Percentiles rank a stretch among this genome's conserved stretches.
Conservation (phyloP, 2,329 filamentous ascomycete genomes). For the Ophiocordyceps camponoti-floridani region DNA sequence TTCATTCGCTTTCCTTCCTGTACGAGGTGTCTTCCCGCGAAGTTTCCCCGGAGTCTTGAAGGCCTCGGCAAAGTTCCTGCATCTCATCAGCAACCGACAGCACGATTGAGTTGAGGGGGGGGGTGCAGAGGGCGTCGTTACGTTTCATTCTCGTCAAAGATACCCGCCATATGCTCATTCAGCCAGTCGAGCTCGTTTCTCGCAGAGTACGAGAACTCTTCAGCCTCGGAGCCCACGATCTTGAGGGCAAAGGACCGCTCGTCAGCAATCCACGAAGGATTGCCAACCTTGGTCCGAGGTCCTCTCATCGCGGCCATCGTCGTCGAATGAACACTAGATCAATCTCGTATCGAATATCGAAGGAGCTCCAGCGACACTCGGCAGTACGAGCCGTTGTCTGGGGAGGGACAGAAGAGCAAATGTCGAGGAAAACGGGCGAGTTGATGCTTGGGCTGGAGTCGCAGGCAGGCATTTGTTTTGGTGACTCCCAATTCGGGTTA, state of each 20-base stretch:
- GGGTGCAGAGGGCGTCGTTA: conserved; percentile 20
- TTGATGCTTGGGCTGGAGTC: conserved; percentile 5
- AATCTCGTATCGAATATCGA: neutral
- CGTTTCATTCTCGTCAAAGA: conserved; percentile 78
- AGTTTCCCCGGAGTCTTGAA: conserved; percentile 86
- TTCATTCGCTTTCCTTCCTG: conserved; percentile 40
- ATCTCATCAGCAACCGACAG: conserved; percentile 3
- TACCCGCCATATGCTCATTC: conserved; percentile 94
- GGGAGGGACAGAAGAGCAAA: neutral
- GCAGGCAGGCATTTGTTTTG: conserved; percentile 18
- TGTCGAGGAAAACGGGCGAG: conserved; percentile 5
- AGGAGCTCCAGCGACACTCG: conserved; percentile 1
- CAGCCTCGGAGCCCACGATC: conserved; percentile 64
- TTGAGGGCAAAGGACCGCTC: conserved; percentile 65
- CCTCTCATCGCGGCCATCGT: conserved; percentile 28
- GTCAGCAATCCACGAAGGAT: conserved; percentile 65
- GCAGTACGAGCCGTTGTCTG: neutral
- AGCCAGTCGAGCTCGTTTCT: conserved; percentile 94
- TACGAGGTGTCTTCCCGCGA: conserved; percentile 64
- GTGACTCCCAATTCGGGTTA: conserved; percentile 17
- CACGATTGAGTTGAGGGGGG: neutral
- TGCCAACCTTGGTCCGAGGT: conserved; percentile 56
- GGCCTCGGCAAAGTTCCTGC: conserved; percentile 78
- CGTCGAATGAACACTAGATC: too few relatives aligned
- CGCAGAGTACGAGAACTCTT: conserved; percentile 85